Percentiles rank a stretch among this genome's conserved stretches.
phyloP scores from a whole-genome alignment of 495 filamentous ascomycete genomes.

The Letharia lupina region DNA sequence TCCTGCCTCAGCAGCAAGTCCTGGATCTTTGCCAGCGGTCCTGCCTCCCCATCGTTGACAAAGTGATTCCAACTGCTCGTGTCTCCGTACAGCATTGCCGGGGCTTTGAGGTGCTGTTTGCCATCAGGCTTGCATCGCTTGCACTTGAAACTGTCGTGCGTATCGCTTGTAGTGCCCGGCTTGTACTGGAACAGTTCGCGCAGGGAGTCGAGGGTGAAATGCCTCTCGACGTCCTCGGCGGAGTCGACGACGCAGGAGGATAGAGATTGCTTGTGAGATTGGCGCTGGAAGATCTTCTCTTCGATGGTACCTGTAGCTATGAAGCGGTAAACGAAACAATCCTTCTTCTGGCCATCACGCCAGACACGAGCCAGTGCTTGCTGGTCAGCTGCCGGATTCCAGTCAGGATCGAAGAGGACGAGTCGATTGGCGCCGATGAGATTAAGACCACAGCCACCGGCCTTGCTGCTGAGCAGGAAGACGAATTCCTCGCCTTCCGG shows the following conservation, averaged over 20 bases:
- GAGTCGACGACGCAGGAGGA: slow-evolving; percentile 97
- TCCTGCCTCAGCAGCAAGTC: slow-evolving; percentile 90
- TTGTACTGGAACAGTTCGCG: slow-evolving; percentile 91
- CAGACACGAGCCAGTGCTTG: slow-evolving; percentile 95
- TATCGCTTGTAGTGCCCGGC: slow-evolving; percentile 75
- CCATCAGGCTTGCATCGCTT: slow-evolving; percentile 88
- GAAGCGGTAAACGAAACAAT: slow-evolving; percentile 98
- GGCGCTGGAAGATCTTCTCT: slow-evolving; percentile 98
- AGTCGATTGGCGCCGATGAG: slow-evolving; percentile 95
- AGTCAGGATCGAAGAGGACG: slow-evolving; percentile 96
- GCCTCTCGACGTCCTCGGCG: slow-evolving; percentile 91
- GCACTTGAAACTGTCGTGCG: slow-evolving; percentile 98
- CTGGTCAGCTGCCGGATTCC: slow-evolving; percentile 98
- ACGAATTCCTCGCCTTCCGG: slow-evolving; percentile 86
- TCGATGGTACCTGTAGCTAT: slow-evolving; percentile 97
- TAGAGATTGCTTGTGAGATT: slow-evolving; percentile 94
- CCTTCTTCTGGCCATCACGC: slow-evolving; percentile 98
- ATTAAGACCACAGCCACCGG: slow-evolving; percentile 94
- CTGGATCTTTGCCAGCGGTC: slow-evolving; percentile 70
- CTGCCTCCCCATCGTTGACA: slow-evolving; percentile 61
- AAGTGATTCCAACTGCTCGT: slow-evolving; percentile 99
- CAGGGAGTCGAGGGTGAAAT: slow-evolving; percentile 84
- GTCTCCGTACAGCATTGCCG: slow-evolving; percentile 92
- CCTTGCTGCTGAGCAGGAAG: slow-evolving; percentile 92
- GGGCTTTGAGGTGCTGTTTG: slow-evolving; percentile 76